Conservation (phyloP, 441 rosid species). For the Sinapis alba region DNA sequence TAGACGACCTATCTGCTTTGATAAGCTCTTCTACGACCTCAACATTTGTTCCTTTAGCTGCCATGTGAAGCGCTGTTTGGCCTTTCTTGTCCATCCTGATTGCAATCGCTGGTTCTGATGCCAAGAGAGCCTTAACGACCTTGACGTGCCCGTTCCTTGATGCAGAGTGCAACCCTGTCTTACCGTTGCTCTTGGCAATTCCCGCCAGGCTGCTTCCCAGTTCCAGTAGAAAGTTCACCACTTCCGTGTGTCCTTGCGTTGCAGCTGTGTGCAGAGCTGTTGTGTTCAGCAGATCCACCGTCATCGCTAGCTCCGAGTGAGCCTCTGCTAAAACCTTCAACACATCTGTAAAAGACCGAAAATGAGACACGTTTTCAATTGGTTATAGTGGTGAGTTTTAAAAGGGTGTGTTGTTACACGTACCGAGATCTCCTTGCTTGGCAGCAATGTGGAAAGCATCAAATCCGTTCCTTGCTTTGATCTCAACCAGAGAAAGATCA, state of each 20-base stretch:
- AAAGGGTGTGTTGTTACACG: not conserved
- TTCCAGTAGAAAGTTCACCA: constrained; percentile 63
- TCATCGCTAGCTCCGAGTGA: constrained; percentile 84
- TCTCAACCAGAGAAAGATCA: constrained; percentile 72
- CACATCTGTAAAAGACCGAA: constrained; percentile 51
- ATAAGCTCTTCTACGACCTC: constrained; percentile 76
- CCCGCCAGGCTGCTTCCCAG: constrained; percentile 72
- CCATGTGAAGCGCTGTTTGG: constrained; percentile 97
- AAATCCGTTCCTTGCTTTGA: constrained; percentile 90
- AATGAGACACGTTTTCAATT: not conserved
- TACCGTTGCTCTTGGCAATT: constrained; percentile 86
- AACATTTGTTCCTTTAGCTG: constrained; percentile 78
- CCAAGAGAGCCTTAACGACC: constrained; percentile 67
- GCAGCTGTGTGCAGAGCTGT: constrained; percentile 91
- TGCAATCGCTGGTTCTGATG: constrained; percentile 59
- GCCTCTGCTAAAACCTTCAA: constrained; percentile 66
- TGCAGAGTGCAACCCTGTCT: constrained; percentile 87
- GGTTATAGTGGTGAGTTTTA: not conserved
- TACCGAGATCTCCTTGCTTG: constrained; percentile 91
- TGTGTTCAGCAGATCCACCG: constrained; percentile 80
- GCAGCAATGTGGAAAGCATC: constrained; percentile 98
- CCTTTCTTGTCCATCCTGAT: constrained; percentile 85
- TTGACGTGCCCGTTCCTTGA: constrained; percentile 85
- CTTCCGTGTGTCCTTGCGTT: constrained; percentile 74
- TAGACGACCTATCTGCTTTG: constrained; percentile 53